Base-by-base conservation (phyloP, 805 yeast species). In the Yamadazyma tumulicola region DNA sequence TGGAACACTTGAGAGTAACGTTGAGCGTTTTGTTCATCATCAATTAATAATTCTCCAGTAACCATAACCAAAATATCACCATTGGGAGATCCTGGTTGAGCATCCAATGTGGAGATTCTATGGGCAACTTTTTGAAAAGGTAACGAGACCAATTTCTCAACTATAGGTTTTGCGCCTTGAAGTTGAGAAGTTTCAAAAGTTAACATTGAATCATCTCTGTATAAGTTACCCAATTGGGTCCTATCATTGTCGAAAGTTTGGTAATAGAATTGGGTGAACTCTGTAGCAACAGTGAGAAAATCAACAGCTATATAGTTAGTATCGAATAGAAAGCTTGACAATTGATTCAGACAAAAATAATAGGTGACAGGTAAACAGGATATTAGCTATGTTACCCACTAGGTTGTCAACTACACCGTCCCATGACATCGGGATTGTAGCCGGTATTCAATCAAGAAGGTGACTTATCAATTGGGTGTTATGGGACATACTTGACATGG, bases 1-100 rank as follows among this genome's bases (percentile, higher is more conserved):
- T 93, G 97, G 80, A 93, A 93, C 31, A 87, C 95, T 69, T 93
- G 98, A 20, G 97, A 86, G 69, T 89, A 93, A 67, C 96, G 81
- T 67, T 91, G 97, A 38, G 97, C 79, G 64, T 87, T 88, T 59
- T 81, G 85, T 71, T 93, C 97, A 45, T 91, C 97, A 60, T 93
- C 98, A 47, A 83, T 74, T 52, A 88, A 66, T 47, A 93, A 75
- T 64, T 86, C 96, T 45, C 98, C 98, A 36, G 98, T 93, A 51
- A 93, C 97, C 93, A 93, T 82, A 35, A 91, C 97, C 52, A 93
- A 73, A 37, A 93, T 95, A 58, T 91, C 97, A 43, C 93, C 91
- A 51, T 71, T 72, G 39, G 95, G 86, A 38, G 95, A 83, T 24
- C 94, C 96, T 32, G 98, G 98, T 69, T 93, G 98, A 29, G 97